These are phyloP conservation scores for Fusarium sp. DNA, from an alignment of 2,329 filamentous ascomycete species.

Conservation along the genomic window DNA sequence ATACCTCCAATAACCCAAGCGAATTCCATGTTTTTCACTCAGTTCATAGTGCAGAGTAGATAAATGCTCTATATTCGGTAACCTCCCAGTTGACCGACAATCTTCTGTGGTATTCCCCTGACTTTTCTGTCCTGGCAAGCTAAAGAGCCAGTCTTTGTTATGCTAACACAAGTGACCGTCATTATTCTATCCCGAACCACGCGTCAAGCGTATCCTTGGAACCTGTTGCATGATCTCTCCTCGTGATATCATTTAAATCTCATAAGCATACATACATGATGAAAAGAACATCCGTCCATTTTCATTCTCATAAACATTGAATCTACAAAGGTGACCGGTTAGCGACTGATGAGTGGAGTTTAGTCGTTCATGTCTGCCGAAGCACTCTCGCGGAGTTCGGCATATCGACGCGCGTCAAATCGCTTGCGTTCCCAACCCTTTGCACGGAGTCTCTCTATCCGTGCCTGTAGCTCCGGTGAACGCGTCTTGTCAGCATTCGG, in stretches of 20 bases:
- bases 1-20: not conserved
- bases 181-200: constrained; percentile 1
- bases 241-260: constrained; percentile 37
- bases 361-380: constrained; percentile 60
- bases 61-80: constrained; percentile 25
- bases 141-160: constrained; percentile 35
- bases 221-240: constrained; percentile 4
- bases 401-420: constrained; percentile 66
- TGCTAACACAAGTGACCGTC: not conserved
- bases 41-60: constrained; percentile 1
- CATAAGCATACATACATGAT: constrained; percentile 21
- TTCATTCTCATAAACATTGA: constrained; percentile 3
- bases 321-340: not conserved
- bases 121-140: not conserved
- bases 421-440: constrained; percentile 67
- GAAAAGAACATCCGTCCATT: constrained; percentile 8
- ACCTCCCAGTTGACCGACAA: constrained; percentile 10
- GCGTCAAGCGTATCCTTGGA: constrained; percentile 6
- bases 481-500: constrained; percentile 51
- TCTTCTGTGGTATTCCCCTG: not conserved
- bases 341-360: not conserved
- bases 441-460: constrained; percentile 67
- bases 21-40: constrained; percentile 7
- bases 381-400: constrained; percentile 63
- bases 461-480: constrained; percentile 58